Base-by-base conservation (phyloP, 2,329 filamentous ascomycete genomes). In the Rachicladosporium sp. region DNA sequence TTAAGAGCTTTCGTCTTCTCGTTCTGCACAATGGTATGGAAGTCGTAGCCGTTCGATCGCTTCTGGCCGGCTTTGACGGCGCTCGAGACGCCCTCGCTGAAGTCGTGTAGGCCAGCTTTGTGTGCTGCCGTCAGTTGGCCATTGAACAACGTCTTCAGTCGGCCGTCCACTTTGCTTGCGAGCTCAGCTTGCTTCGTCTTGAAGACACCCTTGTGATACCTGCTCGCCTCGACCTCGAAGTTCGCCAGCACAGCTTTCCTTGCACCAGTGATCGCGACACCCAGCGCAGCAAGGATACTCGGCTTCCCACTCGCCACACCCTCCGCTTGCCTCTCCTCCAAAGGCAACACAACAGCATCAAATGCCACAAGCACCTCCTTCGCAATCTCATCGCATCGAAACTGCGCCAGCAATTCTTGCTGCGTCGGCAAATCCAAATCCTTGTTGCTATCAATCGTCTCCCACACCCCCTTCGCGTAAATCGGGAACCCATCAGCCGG, bases 391-490 rank as follows among this genome's bases (percentile, higher is more conserved):
- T 98, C 91, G 61, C 91, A 98, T 49, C 91, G 78, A 67, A 96
- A 98, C 60, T 98, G 91, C 9, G 91, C 91, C 38, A 98, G 73
- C 34, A 98, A 72, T 60, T 98, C 91, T 64, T 98, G 91, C 59
- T 98, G 91, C 0, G 91, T 96, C 3, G 91, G 91, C 43, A 98
- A 65, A 62, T 98, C 91, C 40, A 98, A 71, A 56, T 98, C 91
- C 64, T 98, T 98, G 71, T 98, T 98, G 68, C 89, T 83, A 52
- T 94, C 88, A 57, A 98, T 98, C 64, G 96, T 89, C 54, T 96
- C 88, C 91, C 91, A 98, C 33, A 98, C 78, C 31, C 88, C 86
- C 58, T 91, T 79, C 1, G 91, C 88, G 53, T 98, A 98, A 43
- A 87, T 73, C 0, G 89, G 84, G 57, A 96, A 91, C n/a, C 91